Evolutionary conservation across 805 yeast species (phyloP).

Genomic region (Candida sanyiensis): DNA sequence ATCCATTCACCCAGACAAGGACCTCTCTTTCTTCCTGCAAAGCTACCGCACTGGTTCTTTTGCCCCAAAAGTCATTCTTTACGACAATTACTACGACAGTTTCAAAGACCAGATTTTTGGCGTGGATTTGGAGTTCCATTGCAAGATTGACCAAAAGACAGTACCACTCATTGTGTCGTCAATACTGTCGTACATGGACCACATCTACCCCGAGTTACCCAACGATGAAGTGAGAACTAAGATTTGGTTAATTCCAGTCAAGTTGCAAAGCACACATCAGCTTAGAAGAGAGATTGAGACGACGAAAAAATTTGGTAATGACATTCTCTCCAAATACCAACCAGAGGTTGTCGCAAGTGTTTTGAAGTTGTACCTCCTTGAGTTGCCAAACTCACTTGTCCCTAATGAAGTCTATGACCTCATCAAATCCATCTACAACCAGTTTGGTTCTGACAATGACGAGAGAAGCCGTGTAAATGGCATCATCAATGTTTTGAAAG

Average conservation of each 20-base stretch:
- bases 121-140: constrained; percentile 63
- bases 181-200: constrained; percentile 61
- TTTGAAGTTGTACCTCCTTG: constrained; percentile 67
- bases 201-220: constrained; percentile 59
- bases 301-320: constrained; percentile 36
- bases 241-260: constrained; percentile 65
- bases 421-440: constrained; percentile 58
- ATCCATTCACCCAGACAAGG: constrained; percentile 63
- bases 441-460: constrained; percentile 34
- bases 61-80: constrained; percentile 63
- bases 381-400: constrained; percentile 72
- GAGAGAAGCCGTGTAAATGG: constrained; percentile 46
- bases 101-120: constrained; percentile 72
- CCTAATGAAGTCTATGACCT: constrained; percentile 61
- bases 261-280: constrained; percentile 53
- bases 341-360: constrained; percentile 63
- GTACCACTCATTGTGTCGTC: constrained; percentile 67
- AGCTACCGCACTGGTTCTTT: constrained; percentile 70
- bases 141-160: constrained; percentile 63
- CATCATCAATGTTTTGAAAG: constrained; percentile 57
- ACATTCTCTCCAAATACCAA: constrained; percentile 30
- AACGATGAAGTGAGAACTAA: constrained; percentile 64
- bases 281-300: constrained; percentile 54
- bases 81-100: constrained; percentile 75
- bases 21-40: constrained; percentile 59